Evolutionary conservation across 2,329 filamentous ascomycete species (phyloP).

Genomic region (Bipolaris cookei): DNA sequence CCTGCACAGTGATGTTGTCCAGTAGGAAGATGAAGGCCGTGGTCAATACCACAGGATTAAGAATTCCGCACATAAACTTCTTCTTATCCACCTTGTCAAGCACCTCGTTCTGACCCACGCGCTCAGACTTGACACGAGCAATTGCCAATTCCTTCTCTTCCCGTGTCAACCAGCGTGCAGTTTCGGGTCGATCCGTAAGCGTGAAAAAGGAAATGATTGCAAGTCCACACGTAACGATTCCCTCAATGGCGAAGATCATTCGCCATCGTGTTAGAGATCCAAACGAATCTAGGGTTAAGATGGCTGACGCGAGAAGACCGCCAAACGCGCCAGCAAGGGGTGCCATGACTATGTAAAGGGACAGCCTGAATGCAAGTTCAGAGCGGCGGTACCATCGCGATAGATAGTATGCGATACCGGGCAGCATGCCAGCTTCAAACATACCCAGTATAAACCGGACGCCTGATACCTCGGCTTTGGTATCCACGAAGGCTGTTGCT

Average conservation of each 20-base stretch:
- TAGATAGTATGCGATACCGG: slow-evolving; percentile 76
- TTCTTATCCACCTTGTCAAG: slow-evolving; percentile 66
- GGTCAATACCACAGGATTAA: slow-evolving; percentile 66
- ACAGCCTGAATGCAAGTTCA: slow-evolving; percentile 71
- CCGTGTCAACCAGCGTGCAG: slow-evolving; percentile 68
- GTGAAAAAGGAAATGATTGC: slow-evolving; percentile 68
- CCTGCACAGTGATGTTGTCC: slow-evolving; percentile 74
- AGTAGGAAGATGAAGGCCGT: slow-evolving; percentile 67
- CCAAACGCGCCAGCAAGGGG: slow-evolving; percentile 75
- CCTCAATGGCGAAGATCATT: slow-evolving; percentile 77
- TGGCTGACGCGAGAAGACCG: slow-evolving; percentile 66
- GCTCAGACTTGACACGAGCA: slow-evolving; percentile 71
- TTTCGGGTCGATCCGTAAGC: slow-evolving; percentile 71
- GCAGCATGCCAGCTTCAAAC: slow-evolving; percentile 76
- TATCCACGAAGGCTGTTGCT: slow-evolving; percentile 68
- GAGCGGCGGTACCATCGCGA: slow-evolving; percentile 73
- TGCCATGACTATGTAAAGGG: slow-evolving; percentile 73
- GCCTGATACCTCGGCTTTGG: slow-evolving; percentile 59
- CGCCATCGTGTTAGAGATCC: slow-evolving; percentile 66
- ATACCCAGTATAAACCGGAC: slow-evolving; percentile 70
- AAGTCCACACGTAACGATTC: slow-evolving; percentile 66
- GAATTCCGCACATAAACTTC: slow-evolving; percentile 68
- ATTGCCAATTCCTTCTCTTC: slow-evolving; percentile 72
- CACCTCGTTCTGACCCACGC: slow-evolving; percentile 66
- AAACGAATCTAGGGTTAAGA: slow-evolving; percentile 66